Base-by-base conservation (phyloP, 2,329 filamentous ascomycete species). In the Pseudogymnoascus sp. region DNA sequence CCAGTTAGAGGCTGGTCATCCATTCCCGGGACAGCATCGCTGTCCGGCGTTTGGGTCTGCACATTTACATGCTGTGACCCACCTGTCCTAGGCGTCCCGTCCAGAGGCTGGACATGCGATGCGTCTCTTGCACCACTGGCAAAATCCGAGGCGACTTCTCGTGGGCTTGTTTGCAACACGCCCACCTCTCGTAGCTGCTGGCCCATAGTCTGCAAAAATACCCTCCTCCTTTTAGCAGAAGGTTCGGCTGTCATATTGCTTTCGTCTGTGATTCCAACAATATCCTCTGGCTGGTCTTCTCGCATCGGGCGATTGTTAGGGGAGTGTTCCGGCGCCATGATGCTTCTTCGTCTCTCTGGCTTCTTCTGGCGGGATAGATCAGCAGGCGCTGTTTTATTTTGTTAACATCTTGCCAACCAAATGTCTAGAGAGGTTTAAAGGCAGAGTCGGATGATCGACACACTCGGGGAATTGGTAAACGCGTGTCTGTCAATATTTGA, bases 121-220 rank as follows among this genome's bases (percentile, higher is more conserved):
- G 38, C 59, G 23, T 42, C 36, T 3, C 18, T 21, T 25, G 18
- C 34, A 37, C 37, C 38, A n/a, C n/a, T 12, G 46, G 53, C 31
- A 18, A 60, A 38, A 42, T 12, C 42, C n/a, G 21, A 16, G 28
- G 16, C 25, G 37, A 40, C 12, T 21, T 63, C 53, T 60, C 56
- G 21, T 7, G 62, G 53, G 12, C 28, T 43, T 23, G 59, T 49
- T 49, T 37, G 31, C 31, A 59, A 40, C 16, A 16, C 43, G 8
- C 36, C 34, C 11, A 63, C 49, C 9, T 61, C 62, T 16, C 62
- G 62, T 7, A 63, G 56, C 28, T 63, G 62, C 56, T 63, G 62
- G 23, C 62, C 62, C 62, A 63, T 63, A 18, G 62, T 63, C 31
- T 63, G 62, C 12, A 63, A 42, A 49, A 63, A 63, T 2, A 61